Evolutionary conservation across 192 early-diverging fungal genomes (phyloP), one percentile per base, ranked within the genome.

Genomic region (Coemansia furcata): DNA sequence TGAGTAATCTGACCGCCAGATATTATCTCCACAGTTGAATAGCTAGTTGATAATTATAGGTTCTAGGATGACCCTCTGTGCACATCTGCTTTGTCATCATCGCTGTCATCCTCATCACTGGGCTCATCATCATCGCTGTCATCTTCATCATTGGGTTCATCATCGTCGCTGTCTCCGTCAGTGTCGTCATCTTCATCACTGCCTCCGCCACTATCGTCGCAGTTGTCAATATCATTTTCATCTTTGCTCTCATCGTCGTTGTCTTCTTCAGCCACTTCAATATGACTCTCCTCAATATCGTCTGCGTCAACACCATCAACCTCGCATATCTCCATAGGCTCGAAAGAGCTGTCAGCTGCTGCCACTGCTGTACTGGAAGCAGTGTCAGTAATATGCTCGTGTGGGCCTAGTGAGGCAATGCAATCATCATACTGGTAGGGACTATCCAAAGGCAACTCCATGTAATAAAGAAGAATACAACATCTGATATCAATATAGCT

Each of bases 251-350:
- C 38, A 0, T n/a, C 23, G 23, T 54, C 62, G 11, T 30, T 19
- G 14, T 50, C 47, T 23, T 44, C 66, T 9, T 35, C 43, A 17
- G 59, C 57, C 4, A 60, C 57, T 23, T 67, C 66, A 40, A 67
- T 67, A 42, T 19, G 55, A 19, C 30, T 36, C 7, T 14, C 30
- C 30, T 57, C 54, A 2, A 57, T 23, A 35, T 57, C 54, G 14
- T 35, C 54, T 6, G 32, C 30, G 30, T 57, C 54, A 33, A 5
- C 54, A 3, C 32, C n/a, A 7, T 35, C 54, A 33, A 57, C 54
- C 32, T 21, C 54, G 3, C 54, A 57, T 57, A 57, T 19, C 2
- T 30, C 54, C 54, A 57, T 57, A 23, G 54, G 30, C 3, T 35
- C 54, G 17, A 17, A 57, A 14, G 30, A 35, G 32, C 15, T 7